These are phyloP conservation scores for Hymenoscyphus fructigenus DNA, from an alignment of 2,329 filamentous ascomycete species.

Conservation along the genomic window DNA sequence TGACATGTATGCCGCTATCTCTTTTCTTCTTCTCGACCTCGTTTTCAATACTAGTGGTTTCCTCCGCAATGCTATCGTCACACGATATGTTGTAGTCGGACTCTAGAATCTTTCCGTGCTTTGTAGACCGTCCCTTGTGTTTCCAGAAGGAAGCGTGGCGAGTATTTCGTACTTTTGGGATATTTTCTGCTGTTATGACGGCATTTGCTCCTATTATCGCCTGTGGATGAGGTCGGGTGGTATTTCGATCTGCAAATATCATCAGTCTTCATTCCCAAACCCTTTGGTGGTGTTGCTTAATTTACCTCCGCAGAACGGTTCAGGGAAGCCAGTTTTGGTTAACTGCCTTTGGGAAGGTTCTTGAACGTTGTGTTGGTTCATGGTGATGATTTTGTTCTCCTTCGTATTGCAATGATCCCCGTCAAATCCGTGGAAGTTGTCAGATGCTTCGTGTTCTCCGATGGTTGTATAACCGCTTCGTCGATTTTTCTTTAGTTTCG, in stretches of 20 bases:
- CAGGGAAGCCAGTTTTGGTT: constrained; percentile 38
- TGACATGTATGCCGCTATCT: background rate
- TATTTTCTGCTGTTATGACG: constrained; percentile 55
- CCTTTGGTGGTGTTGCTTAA: background rate
- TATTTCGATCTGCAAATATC: constrained; percentile 48
- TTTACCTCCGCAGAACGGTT: constrained; percentile 32
- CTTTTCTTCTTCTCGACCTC: constrained; percentile 1
- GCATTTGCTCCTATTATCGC: constrained; percentile 58
- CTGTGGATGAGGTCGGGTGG: constrained; percentile 61
- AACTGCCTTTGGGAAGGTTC: constrained; percentile 13
- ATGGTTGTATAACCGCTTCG: background rate
- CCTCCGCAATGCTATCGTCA: constrained; percentile 24
- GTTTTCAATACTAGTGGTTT: constrained; percentile 8
- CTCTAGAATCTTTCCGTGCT: constrained; percentile 7
- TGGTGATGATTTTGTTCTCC: constrained; percentile 13
- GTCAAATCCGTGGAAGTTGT: background rate
- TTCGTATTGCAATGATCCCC: constrained; percentile 1
- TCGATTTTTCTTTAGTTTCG: background rate
- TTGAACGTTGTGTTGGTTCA: constrained; percentile 24
- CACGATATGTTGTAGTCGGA: constrained; percentile 29
- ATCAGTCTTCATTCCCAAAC: background rate
- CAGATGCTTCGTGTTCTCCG: background rate
- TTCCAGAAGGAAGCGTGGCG: constrained; percentile 20
- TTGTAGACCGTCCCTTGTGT: constrained; percentile 13
- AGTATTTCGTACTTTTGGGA: constrained; percentile 36